Percentiles rank a stretch among this genome's conserved stretches.
Evolutionary conservation across 371 early-diverging fungal genomes (phyloP).

Genomic region (Mortierella sp.): DNA sequence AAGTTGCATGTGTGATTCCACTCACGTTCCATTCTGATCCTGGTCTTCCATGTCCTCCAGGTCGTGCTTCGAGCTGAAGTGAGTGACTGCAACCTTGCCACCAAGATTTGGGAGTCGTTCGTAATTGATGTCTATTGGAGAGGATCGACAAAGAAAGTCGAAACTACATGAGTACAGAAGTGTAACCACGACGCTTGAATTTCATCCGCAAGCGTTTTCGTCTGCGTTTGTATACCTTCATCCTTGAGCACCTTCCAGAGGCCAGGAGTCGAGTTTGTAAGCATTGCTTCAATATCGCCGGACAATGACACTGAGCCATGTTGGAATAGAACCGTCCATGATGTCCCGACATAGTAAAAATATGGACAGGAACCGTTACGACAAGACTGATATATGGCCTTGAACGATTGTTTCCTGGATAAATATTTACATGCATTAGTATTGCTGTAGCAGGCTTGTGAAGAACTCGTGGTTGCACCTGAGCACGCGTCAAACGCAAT

Average conservation of each 20-base stretch:
- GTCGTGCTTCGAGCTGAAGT: constrained; percentile 48
- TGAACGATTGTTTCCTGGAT: constrained; percentile 49
- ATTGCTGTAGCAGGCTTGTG: too few relatives aligned
- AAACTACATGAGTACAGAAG: neutral
- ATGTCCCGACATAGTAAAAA: constrained; percentile 48
- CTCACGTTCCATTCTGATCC: constrained; percentile 21
- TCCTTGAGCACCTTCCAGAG: constrained; percentile 34
- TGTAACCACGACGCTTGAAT: neutral
- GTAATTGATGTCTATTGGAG: constrained; percentile 31
- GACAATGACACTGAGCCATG: constrained; percentile 37
- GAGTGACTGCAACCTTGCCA: constrained; percentile 25
- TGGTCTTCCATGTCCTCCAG: constrained; percentile 30
- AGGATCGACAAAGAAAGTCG: neutral
- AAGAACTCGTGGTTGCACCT: too few relatives aligned
- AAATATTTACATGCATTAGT: neutral
- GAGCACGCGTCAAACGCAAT: too few relatives aligned
- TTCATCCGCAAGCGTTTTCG: constrained; percentile 17
- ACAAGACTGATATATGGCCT: constrained; percentile 33
- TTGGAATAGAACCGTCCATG: constrained; percentile 45
- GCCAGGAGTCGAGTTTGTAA: constrained; percentile 52
- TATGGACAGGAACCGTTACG: constrained; percentile 45
- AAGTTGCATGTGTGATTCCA: neutral
- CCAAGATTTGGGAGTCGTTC: constrained; percentile 20
- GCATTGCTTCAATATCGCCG: constrained; percentile 35
- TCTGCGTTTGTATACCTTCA: constrained; percentile 26